Evolutionary conservation across 129 eudicot species (phyloP), one percentile per base, ranked within the genome.

Genomic region (Silybum marianum): DNA sequence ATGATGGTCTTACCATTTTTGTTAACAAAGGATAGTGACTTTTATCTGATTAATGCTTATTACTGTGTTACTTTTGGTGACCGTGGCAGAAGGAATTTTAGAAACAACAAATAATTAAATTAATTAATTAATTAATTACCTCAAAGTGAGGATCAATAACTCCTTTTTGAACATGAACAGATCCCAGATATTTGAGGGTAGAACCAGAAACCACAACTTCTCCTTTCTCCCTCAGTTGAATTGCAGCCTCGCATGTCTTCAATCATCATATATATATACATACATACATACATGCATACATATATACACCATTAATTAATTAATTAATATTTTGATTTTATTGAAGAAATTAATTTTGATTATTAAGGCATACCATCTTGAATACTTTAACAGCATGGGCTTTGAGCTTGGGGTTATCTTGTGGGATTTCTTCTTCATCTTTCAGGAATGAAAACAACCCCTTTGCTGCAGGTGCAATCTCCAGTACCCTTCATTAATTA

Each of bases 161-260:
- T 39, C 94, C 94, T 75, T 88, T 92, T 25, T 85, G 86, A 39
- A 86, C 69, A 88, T 92, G 97, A 39, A 90, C 88, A 67, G 90
- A 81, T 78, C 91, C 97, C 83, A 92, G 60, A 36, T 75, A 81
- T 62, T 90, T 88, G 80, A 92, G 94, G 32, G 97, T 92, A 51
- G 89, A 84, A 69, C 83, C 97, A 11, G 84, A 75, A 34, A 90
- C 85, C 75, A 89, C 92, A 44, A 89, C 89, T 83, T 89, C 88
- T 2, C 97, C 97, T 72, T 90, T 92, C 83, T 90, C 97, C 48
- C 88, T 84, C 19, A 92, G 88, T 81, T 92, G 92, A 42, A 88
- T 66, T 12, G 89, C 89, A 63, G 89, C 63, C 63, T 88, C 89
- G 32, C 89, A 86, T 69, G 88, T 88, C 89, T 88, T 58, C 51